phyloP scores from a whole-genome alignment of 495 filamentous ascomycete species.

The Aspergillus kassunensis region DNA sequence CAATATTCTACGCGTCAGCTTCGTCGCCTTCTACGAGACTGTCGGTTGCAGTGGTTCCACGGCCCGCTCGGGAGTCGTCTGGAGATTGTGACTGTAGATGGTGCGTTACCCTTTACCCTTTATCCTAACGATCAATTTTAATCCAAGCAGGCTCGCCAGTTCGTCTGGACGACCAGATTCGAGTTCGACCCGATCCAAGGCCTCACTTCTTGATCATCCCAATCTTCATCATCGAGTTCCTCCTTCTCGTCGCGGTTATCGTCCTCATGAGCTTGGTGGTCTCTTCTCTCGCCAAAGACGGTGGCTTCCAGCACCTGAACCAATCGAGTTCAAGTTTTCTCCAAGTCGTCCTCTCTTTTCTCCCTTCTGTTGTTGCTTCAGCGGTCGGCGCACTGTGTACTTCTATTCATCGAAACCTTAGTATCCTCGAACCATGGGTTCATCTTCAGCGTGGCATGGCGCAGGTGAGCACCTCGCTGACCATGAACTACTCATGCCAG shows the following conservation, averaged over 20 bases:
- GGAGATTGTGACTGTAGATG: slow-evolving; percentile 36
- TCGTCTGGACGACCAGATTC: slow-evolving; percentile 22
- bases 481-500: slow-evolving; percentile 38
- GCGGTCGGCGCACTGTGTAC: slow-evolving; percentile 35
- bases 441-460: slow-evolving; percentile 41
- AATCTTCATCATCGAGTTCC: slow-evolving; percentile 38
- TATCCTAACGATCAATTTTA: neutral
- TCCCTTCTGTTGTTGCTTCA: slow-evolving; percentile 38
- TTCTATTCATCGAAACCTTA: slow-evolving; percentile 39
- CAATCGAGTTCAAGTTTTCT: slow-evolving; percentile 37
- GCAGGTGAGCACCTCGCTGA: slow-evolving; percentile 25
- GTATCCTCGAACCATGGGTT: slow-evolving; percentile 43
- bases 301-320: slow-evolving; percentile 32
- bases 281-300: slow-evolving; percentile 30
- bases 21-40: slow-evolving; percentile 30
- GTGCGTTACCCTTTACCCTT: slow-evolving; percentile 10
- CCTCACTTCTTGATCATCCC: slow-evolving; percentile 41
- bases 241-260: slow-evolving; percentile 33
- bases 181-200: slow-evolving; percentile 30
- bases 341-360: slow-evolving; percentile 34
- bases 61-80: slow-evolving; percentile 28
- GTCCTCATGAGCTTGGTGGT: slow-evolving; percentile 33
- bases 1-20: slow-evolving; percentile 39
- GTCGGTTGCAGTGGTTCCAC: slow-evolving; percentile 32
- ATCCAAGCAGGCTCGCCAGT: slow-evolving; percentile 25